Evolutionary conservation across 768 basidiomycete species (phyloP), one percentile per base, ranked within the genome.

Genomic region (Hirschioporus abietinus): DNA sequence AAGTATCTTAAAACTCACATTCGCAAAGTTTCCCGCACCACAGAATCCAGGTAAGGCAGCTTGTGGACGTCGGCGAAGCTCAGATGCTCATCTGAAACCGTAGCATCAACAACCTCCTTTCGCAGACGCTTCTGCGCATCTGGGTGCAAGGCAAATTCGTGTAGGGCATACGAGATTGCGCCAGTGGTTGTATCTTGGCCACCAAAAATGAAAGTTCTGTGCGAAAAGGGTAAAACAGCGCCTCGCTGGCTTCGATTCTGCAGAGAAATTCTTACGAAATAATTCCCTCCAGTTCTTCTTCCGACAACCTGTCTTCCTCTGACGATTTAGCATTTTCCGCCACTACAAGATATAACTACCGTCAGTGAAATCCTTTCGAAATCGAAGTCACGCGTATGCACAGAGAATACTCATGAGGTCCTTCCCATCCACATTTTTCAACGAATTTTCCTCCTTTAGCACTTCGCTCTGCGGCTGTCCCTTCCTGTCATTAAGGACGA

Each of bases 101-200:
- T 64, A 23, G 75, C 76, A 10, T 68, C 67, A 1, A 68, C 71
- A 34, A 82, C 68, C 71, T 84, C 83, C 52, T 76, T 64, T 30
- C 81, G 72, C 2, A 83, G 70, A 27, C 69, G 68, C n/a, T 73
- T 68, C 69, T 85, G 84, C n/a, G 78, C 69, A n/a, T 79, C 76
- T 6, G 71, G 76, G 64, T 81, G 73, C 1, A 63, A 66, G 4
- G 82, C 73, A 27, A 85, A 73, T 58, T 78, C 70, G 66, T 79
- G 74, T 7, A 84, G 72, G 35, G 80, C 76, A 1, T 83, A 78
- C 17, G 79, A 79, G 58, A 85, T 67, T 0, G 80, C 77, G 4
- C 80, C 78, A 3, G 83, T 79, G 0, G 82, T 82, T 8, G 83
- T 85, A 67, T 84, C 83, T 66, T 81, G 81, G 1, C 81, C 84